Conservation (phyloP, 768 basidiomycete species). For the Filobasidium floriforme region DNA sequence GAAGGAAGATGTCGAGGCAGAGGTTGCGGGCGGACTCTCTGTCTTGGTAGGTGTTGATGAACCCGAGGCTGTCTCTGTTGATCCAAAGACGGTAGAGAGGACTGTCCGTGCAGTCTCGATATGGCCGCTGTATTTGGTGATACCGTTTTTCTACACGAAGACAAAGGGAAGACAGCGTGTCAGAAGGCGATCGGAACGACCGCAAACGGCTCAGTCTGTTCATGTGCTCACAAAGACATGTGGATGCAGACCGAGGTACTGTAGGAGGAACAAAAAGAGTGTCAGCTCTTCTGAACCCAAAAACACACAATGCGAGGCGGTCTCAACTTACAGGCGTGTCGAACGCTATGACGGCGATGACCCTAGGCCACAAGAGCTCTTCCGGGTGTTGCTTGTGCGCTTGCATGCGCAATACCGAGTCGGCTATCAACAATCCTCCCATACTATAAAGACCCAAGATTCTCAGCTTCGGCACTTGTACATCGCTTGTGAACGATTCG, state of each 20-base stretch:
- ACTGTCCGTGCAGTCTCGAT: constrained; percentile 60
- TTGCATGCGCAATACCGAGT: constrained; percentile 67
- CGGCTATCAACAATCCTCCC: constrained; percentile 84
- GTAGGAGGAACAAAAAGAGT: constrained; percentile 2
- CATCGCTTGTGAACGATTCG: neutral
- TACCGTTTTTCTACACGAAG: constrained; percentile 57
- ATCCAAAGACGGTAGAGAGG: constrained; percentile 46
- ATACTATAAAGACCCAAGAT: constrained; percentile 53
- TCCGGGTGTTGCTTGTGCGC: constrained; percentile 56
- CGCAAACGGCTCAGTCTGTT: constrained; percentile 28
- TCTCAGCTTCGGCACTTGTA: neutral
- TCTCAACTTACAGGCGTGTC: constrained; percentile 88
- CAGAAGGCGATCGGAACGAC: constrained; percentile 12
- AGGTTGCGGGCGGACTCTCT: constrained; percentile 1
- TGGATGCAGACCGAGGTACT: constrained; percentile 86
- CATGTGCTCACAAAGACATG: constrained; percentile 54
- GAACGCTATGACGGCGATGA: constrained; percentile 75
- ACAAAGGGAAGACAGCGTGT: neutral
- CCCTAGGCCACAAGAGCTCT: constrained; percentile 76
- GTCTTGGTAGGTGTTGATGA: neutral
- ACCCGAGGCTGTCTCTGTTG: constrained; percentile 2
- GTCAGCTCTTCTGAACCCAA: constrained; percentile 21
- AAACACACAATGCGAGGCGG: too few species aligned
- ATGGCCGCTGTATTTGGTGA: constrained; percentile 66
- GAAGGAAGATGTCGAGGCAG: constrained; percentile 24